A percentile compares a stretch with the other conserved stretches of the same genome.
Conservation (phyloP, 2,329 filamentous ascomycete genomes). For the Penicillium sp. region DNA sequence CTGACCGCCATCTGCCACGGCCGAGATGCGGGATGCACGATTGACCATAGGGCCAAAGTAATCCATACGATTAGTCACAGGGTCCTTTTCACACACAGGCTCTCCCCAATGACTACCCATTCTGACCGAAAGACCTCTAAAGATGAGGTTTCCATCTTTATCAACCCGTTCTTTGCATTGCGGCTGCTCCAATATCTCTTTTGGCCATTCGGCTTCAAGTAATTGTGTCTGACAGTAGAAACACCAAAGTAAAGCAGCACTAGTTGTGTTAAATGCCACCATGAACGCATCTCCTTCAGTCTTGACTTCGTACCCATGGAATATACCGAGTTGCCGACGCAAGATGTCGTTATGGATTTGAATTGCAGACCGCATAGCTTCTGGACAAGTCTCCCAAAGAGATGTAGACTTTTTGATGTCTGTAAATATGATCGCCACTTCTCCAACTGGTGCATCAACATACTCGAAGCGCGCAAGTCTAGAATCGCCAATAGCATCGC, state of each 20-base stretch:
- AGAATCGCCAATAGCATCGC: conserved; percentile 69
- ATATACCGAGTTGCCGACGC: conserved; percentile 84
- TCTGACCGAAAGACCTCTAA: conserved; percentile 87
- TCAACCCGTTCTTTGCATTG: conserved; percentile 80
- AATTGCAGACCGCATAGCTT: conserved; percentile 94
- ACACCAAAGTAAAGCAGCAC: conserved; percentile 90
- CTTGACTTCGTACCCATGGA: conserved; percentile 98
- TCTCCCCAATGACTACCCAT: conserved; percentile 98
- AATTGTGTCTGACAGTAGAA: conserved; percentile 89
- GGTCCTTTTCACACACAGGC: conserved; percentile 91
- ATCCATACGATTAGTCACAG: conserved; percentile 96
- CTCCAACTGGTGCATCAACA: conserved; percentile 84
- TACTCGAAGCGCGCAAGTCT: conserved; percentile 84
- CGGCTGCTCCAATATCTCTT: conserved; percentile 82
- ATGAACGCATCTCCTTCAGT: conserved; percentile 99
- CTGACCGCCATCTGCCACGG: conserved; percentile 92
- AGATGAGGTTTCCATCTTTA: conserved; percentile 82
- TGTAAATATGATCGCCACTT: conserved; percentile 92
- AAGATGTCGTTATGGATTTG: conserved; percentile 97
- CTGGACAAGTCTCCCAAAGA: conserved; percentile 91
- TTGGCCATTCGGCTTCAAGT: conserved; percentile 86
- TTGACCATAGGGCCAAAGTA: conserved; percentile 99
- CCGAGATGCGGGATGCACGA: conserved; percentile 87
- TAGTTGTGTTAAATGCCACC: conserved; percentile 96
- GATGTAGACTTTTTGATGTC: conserved; percentile 98